phyloP scores from a whole-genome alignment of 192 early-diverging fungal species.

The Coemansia sp. region DNA sequence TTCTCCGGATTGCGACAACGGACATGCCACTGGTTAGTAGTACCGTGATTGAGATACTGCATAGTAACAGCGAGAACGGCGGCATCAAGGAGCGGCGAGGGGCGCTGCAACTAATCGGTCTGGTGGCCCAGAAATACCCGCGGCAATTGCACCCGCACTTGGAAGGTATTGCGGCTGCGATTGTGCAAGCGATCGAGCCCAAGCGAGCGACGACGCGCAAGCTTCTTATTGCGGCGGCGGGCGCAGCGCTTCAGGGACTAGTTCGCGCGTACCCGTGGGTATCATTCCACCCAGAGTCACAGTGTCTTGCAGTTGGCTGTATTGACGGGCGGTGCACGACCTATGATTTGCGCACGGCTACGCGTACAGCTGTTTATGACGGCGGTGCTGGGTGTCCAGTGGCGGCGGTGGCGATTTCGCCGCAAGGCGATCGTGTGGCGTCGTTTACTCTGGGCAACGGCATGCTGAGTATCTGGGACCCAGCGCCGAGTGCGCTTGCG shows the following conservation, averaged over 20 bases:
- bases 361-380: slow-evolving; percentile 43
- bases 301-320: slow-evolving; percentile 43
- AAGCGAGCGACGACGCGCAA: slow-evolving; percentile 40
- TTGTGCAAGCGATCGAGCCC: slow-evolving; percentile 49
- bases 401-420: slow-evolving; percentile 50
- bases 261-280: slow-evolving; percentile 47
- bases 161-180: slow-evolving; percentile 31
- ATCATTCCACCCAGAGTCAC: slow-evolving; percentile 44
- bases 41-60: slow-evolving; percentile 27
- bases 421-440: slow-evolving; percentile 45
- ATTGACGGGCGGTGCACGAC: slow-evolving; percentile 43
- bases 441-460: slow-evolving; percentile 50
- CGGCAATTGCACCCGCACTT: slow-evolving; percentile 31
- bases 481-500: slow-evolving; percentile 49
- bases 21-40: slow-evolving; percentile 34
- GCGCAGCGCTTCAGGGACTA: slow-evolving; percentile 48
- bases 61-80: slow-evolving; percentile 1
- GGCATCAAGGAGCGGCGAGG: slow-evolving; percentile 33
- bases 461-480: slow-evolving; percentile 50
- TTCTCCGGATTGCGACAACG: slow-evolving; percentile 39
- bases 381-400: slow-evolving; percentile 25
- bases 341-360: slow-evolving; percentile 50
- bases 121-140: slow-evolving; percentile 38
- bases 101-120: slow-evolving; percentile 48
- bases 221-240: slow-evolving; percentile 45